Evolutionary conservation across 495 filamentous ascomycete species (phyloP).

Genomic region (Aspergillus hancockii): DNA sequence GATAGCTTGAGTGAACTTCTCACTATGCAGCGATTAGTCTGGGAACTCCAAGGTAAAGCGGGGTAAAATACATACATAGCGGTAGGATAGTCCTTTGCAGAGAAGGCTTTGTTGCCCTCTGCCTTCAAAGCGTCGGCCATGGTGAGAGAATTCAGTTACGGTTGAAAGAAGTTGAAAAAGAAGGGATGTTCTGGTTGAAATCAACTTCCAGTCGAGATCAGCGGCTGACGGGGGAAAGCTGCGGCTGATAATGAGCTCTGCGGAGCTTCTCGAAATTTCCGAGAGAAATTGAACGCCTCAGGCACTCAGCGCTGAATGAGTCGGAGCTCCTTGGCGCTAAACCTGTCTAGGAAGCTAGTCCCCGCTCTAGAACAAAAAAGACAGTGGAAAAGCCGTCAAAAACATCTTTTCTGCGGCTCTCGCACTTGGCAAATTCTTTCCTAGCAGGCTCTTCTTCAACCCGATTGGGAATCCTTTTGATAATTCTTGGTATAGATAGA

Average conservation of each 20-base stretch:
- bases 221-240: background rate
- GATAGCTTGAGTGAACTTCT: slow-evolving; percentile 93
- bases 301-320: slow-evolving; percentile 22
- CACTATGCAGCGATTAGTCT: slow-evolving; percentile 48
- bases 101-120: slow-evolving; percentile 96
- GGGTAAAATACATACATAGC: slow-evolving; percentile 72
- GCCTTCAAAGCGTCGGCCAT: slow-evolving; percentile 78
- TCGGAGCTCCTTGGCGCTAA: slow-evolving; percentile 31
- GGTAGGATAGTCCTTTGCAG: slow-evolving; percentile 92
- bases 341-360: slow-evolving; percentile 19
- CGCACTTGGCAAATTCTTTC: slow-evolving; percentile 13
- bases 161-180: slow-evolving; percentile 4
- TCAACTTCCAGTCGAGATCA: background rate
- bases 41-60: slow-evolving; percentile 16
- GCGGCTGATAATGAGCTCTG: slow-evolving; percentile 1
- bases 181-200: slow-evolving; percentile 2
- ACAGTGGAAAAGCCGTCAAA: slow-evolving; percentile 33
- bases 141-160: slow-evolving; percentile 9
- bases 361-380: slow-evolving; percentile 27
- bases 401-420: slow-evolving; percentile 32
- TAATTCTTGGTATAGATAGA: background rate
- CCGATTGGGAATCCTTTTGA: background rate
- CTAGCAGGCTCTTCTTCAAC: background rate
- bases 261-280: slow-evolving; percentile 56
- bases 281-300: slow-evolving; percentile 27